Conservation (phyloP, 768 basidiomycete genomes). For the Cystofilobasidium bisporidii region DNA sequence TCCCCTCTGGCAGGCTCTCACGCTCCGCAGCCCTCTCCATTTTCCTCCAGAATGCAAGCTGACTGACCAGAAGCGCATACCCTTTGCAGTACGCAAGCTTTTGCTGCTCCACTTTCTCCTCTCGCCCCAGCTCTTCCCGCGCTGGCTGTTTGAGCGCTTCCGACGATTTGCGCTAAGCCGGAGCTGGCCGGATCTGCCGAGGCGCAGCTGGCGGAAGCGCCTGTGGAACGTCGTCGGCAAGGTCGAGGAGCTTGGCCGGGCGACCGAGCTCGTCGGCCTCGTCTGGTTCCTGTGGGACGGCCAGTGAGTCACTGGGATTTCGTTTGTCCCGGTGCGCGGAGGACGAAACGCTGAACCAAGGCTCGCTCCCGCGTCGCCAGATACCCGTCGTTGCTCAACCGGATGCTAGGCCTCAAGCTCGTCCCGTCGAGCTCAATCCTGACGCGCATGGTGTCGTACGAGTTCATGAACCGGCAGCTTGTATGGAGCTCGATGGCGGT, state of each 20-base stretch:
- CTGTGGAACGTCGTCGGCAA: constrained; percentile 61
- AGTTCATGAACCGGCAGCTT: constrained; percentile 98
- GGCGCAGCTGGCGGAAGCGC: constrained; percentile 60
- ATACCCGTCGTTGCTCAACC: constrained; percentile 72
- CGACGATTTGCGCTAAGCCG: constrained; percentile 64
- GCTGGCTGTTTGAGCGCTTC: constrained; percentile 68
- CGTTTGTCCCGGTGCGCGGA: not conserved
- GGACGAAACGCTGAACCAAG: not conserved
- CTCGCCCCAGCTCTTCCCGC: constrained; percentile 54
- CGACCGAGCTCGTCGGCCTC: constrained; percentile 64
- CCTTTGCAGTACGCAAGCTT: constrained; percentile 17
- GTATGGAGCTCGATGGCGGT: constrained; percentile 99
- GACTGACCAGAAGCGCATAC: too few relatives aligned
- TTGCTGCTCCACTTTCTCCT: constrained; percentile 54
- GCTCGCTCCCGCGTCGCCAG: constrained; percentile 42
- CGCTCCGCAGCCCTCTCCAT: too few relatives aligned
- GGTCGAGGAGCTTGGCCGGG: constrained; percentile 57
- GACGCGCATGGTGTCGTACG: constrained; percentile 83
- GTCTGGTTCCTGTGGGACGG: constrained; percentile 77
- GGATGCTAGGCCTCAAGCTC: constrained; percentile 64
- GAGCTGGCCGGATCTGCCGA: constrained; percentile 86
- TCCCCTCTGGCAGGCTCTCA: too few relatives aligned
- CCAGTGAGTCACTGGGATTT: constrained; percentile 48
- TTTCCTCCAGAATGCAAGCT: too few relatives aligned
- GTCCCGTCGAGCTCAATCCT: constrained; percentile 60